phyloP scores from a whole-genome alignment of 345 rosid species.

The Chamaenerion angustifolium region DNA sequence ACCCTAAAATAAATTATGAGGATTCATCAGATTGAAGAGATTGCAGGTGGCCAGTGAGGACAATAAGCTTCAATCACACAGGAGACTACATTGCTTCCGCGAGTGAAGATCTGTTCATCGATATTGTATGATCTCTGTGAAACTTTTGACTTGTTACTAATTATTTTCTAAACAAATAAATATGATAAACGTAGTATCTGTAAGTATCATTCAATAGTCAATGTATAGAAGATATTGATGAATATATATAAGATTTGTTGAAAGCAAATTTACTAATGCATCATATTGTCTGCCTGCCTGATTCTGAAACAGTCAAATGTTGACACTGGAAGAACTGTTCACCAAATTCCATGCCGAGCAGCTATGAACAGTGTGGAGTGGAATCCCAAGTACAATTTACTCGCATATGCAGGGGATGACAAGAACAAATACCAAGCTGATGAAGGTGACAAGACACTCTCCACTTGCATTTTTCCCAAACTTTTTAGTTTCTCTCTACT shows the following conservation, averaged over 20 bases:
- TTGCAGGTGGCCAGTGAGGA: conserved; percentile 85
- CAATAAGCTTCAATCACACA: conserved; percentile 70
- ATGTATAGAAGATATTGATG: too few relatives aligned
- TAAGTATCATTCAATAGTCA: too few relatives aligned
- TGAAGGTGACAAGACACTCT: conserved; percentile 18
- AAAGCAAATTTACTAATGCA: too few relatives aligned
- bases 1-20: neutral
- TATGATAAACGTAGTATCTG: too few relatives aligned
- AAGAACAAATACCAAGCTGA: conserved; percentile 81
- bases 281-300: too few relatives aligned
- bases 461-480: neutral
- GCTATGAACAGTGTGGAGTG: conserved; percentile 98
- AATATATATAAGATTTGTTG: too few relatives aligned
- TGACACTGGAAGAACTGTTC: conserved; percentile 68
- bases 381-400: conserved; percentile 87
- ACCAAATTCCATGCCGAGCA: conserved; percentile 91
- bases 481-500: too few relatives aligned
- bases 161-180: neutral
- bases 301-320: conserved; percentile 62
- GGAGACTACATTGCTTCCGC: conserved; percentile 95
- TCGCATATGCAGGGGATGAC: conserved; percentile 97
- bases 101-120: conserved; percentile 83
- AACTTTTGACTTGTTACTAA: neutral
- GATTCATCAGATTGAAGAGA: neutral
- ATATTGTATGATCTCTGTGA: conserved; percentile 41